These are phyloP conservation scores for Diaporthe caulivora DNA, from an alignment of 2,329 filamentous ascomycete genomes.

Conservation along the genomic window DNA sequence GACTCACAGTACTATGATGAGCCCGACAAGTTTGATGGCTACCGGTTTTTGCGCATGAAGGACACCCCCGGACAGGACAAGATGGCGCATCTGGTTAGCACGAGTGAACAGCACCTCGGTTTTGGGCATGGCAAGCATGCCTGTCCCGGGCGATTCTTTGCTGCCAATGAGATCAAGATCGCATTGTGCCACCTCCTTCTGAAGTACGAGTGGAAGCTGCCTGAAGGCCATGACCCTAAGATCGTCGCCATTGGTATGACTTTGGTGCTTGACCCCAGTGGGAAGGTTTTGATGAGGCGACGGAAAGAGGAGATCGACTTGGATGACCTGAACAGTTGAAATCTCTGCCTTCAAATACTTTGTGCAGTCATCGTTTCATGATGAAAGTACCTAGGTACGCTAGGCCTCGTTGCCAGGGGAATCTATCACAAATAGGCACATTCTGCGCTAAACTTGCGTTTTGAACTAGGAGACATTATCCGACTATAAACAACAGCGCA, in stretches of 20 bases:
- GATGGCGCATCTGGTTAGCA: slow-evolving; percentile 12
- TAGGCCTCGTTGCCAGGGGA: no score
- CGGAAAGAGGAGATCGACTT: slow-evolving; percentile 34
- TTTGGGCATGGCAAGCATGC: slow-evolving; percentile 51
- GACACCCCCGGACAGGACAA: slow-evolving; percentile 24
- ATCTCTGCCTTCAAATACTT: neutral
- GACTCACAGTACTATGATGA: slow-evolving; percentile 50
- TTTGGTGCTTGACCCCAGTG: slow-evolving; percentile 21
- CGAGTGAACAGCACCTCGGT: neutral
- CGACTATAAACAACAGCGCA: no score
- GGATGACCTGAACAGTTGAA: neutral
- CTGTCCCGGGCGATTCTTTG: slow-evolving; percentile 52
- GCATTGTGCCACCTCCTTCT: slow-evolving; percentile 16
- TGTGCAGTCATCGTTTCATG: neutral
- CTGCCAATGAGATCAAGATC: slow-evolving; percentile 48
- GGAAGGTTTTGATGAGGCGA: slow-evolving; percentile 35
- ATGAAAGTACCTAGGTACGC: neutral
- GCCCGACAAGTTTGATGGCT: slow-evolving; percentile 54
- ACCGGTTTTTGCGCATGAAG: slow-evolving; percentile 52
- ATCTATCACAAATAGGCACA: no score
- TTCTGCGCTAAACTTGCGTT: no score
- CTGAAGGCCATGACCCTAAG: slow-evolving; percentile 35
- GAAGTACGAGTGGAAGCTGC: slow-evolving; percentile 32
- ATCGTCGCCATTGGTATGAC: slow-evolving; percentile 31
- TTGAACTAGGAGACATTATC: no score